Conservation (phyloP, 1,284 basidiomycete species). For the Phellopilus nigrolimitatus region DNA sequence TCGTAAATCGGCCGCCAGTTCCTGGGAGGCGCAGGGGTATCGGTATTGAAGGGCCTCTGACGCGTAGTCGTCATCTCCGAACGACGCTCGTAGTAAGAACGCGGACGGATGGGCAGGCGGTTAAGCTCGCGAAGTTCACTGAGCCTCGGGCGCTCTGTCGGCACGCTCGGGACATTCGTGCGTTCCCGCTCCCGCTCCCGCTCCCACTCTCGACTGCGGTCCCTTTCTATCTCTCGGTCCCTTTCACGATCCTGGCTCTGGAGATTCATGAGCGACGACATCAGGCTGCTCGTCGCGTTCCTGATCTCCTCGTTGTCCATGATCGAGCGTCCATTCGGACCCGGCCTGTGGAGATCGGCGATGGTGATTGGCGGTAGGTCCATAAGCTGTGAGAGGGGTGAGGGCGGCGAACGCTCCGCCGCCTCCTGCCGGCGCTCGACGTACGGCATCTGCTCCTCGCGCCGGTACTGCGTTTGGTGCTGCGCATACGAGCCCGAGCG, state of each 20-base stretch:
- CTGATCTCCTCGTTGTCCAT: background rate
- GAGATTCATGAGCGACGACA: background rate
- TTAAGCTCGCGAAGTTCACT: slow-evolving; percentile 7
- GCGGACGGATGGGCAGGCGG: slow-evolving; percentile 3
- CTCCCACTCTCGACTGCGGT: background rate
- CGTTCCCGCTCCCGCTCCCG: background rate
- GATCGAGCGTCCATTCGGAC: background rate
- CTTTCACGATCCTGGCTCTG: background rate
- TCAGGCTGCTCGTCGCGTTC: background rate
- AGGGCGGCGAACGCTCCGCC: background rate
- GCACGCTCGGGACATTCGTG: background rate
- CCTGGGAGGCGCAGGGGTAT: background rate
- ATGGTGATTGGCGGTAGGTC: background rate
- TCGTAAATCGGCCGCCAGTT: too few relatives aligned
- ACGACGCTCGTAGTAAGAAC: background rate
- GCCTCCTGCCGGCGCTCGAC: background rate
- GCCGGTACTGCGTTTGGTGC: background rate
- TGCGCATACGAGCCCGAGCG: too few relatives aligned
- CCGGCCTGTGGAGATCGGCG: background rate
- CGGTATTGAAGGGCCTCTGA: background rate
- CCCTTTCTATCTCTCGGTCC: background rate
- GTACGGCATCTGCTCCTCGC: background rate
- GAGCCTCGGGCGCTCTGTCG: background rate
- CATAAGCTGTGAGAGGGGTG: background rate
- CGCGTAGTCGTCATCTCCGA: background rate